Percentiles rank a stretch among this genome's conserved stretches.
These are phyloP conservation scores for Stellera chamaejasme DNA, from an alignment of 345 rosid genomes.

Conservation along the genomic window DNA sequence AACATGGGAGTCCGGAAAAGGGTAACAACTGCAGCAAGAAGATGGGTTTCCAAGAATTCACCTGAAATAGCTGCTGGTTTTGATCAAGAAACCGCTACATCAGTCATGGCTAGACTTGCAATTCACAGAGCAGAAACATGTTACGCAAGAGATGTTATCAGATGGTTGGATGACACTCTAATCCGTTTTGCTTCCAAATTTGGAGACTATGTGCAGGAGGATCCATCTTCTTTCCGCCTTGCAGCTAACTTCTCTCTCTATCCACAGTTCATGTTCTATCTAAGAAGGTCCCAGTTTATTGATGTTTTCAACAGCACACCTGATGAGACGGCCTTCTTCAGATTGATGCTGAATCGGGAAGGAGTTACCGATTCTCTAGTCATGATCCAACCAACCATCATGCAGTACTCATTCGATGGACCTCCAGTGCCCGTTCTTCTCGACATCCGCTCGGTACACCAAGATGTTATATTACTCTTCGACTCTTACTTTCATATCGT, in stretches of 20 bases:
- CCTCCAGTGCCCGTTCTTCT: conserved; percentile 93
- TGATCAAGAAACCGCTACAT: conserved; percentile 96
- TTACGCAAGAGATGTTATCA: conserved; percentile 67
- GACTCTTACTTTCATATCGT: conserved; percentile 90
- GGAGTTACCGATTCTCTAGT: conserved; percentile 81
- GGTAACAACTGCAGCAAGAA: conserved; percentile 88
- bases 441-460: conserved; percentile 67
- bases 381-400: conserved; percentile 94
- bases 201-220: conserved; percentile 86
- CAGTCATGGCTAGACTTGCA: conserved; percentile 92
- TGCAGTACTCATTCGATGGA: conserved; percentile 85
- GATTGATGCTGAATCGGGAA: conserved; percentile 83
- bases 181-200: conserved; percentile 68
- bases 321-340: conserved; percentile 85
- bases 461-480: conserved; percentile 78
- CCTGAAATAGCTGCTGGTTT: conserved; percentile 78
- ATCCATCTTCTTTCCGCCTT: conserved; percentile 84
- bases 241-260: conserved; percentile 85
- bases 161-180: conserved; percentile 89
- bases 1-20: conserved; percentile 60
- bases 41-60: conserved; percentile 77
- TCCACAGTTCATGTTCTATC: conserved; percentile 94
- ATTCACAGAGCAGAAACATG: conserved; percentile 66
- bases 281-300: conserved; percentile 95
- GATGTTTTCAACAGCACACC: conserved; percentile 86